These are phyloP conservation scores for Phycomyces blakesleeanus DNA, from an alignment of 192 early-diverging fungal species.

Conservation along the genomic window DNA sequence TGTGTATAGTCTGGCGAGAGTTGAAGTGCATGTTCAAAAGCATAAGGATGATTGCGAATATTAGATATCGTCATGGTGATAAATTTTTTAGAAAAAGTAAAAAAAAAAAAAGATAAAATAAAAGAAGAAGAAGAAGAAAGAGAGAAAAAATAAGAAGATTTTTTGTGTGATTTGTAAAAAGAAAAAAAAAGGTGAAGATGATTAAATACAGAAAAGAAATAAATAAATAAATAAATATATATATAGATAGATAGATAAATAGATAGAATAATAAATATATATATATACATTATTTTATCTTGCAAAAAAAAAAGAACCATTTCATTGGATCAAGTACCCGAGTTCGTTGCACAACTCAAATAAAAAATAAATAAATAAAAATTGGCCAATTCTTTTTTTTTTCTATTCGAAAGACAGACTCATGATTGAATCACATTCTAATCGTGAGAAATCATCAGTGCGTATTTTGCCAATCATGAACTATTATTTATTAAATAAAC, in stretches of 20 bases:
- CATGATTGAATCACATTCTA: not conserved
- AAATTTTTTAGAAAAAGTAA: not conserved
- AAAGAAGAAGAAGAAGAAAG: not conserved
- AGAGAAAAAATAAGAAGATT: too few relatives aligned
- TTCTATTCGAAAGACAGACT: not conserved
- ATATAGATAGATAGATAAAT: not conserved
- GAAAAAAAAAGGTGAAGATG: not conserved
- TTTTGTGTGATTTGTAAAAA: too few relatives aligned
- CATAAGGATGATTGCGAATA: conserved; percentile 23
- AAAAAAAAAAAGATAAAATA: not conserved
- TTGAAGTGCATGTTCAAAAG: conserved; percentile 22
- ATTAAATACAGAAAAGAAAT: not conserved
- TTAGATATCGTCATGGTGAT: conserved; percentile 9
- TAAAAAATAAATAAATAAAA: not conserved
- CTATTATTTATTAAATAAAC: too few relatives aligned
- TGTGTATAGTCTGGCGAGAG: conserved; percentile 9
- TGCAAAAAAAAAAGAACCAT: too few relatives aligned
- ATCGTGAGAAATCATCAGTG: conserved; percentile 1
- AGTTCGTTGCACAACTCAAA: not conserved
- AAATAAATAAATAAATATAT: not conserved
- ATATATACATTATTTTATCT: too few relatives aligned
- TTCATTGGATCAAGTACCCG: not conserved
- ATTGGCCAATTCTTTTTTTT: not conserved
- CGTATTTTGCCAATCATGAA: too few relatives aligned
- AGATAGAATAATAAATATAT: too few relatives aligned